Evolutionary conservation across 805 yeast genomes (phyloP).

Genomic region (Myxozyma geophila): DNA sequence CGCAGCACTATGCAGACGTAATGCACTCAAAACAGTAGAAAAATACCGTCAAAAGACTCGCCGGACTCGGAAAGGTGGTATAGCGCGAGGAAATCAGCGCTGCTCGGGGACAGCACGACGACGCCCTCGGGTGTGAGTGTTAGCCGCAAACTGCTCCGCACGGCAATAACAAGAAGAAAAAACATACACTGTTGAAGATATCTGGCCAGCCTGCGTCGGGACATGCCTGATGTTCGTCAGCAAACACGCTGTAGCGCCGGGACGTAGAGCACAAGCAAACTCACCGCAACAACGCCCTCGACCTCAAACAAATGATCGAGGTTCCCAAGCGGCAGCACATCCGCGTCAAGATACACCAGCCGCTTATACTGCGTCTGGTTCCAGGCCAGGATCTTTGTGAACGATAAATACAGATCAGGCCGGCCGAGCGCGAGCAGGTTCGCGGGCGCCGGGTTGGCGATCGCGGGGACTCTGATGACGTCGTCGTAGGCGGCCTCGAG

Average conservation of each 20-base stretch:
- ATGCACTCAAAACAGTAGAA: background rate
- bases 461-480: slow-evolving; percentile 42
- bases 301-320: slow-evolving; percentile 44
- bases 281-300: slow-evolving; percentile 40
- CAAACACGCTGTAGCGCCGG: background rate
- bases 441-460: slow-evolving; percentile 38
- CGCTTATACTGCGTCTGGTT: slow-evolving; percentile 48
- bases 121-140: slow-evolving; percentile 50
- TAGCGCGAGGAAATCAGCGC: slow-evolving; percentile 51
- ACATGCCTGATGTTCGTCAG: slow-evolving; percentile 51
- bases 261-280: slow-evolving; percentile 9
- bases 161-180: background rate
- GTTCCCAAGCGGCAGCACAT: slow-evolving; percentile 52
- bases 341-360: slow-evolving; percentile 59
- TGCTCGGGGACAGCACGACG: slow-evolving; percentile 61
- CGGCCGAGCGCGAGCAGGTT: slow-evolving; percentile 49
- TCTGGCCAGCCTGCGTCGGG: slow-evolving; percentile 95
- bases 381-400: slow-evolving; percentile 65
- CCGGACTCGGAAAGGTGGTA: slow-evolving; percentile 40
- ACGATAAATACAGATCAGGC: slow-evolving; percentile 52
- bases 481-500: slow-evolving; percentile 38
- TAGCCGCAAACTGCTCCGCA: background rate
- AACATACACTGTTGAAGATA: slow-evolving; percentile 69
- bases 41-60: slow-evolving; percentile 67
- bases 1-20: background rate